Evolutionary conservation across 2,329 filamentous ascomycete species (phyloP), one percentile per base, ranked within the genome.

Genomic region (Cryphonectria nitschkei): DNA sequence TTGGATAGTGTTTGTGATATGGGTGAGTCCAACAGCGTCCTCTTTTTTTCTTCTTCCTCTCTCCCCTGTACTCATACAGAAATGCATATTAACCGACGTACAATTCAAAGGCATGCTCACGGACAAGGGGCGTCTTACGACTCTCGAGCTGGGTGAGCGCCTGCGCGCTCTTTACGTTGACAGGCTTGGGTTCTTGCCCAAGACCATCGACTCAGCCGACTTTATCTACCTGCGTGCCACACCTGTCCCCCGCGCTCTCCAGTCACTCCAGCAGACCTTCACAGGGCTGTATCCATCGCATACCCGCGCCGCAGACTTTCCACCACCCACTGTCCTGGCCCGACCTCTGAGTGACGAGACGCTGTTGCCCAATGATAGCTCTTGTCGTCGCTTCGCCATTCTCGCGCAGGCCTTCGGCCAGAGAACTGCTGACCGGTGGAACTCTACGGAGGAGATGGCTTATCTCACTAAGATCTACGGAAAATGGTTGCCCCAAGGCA

Each of bases 1-100:
- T 85, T 91, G n/a, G 93, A 97, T 79, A 87, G 86, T 58, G 87
- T 98, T 72, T 99, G 95, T 85, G 92, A 91, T 79, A 86, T 88
- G 79, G 88, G 71, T 73, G 26, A 61, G 63, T 41, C 7, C 22
- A 43, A 7, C 7, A 22, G 9, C 32, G 13, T 34, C 5, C 34
- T 26, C 37, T 37, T 37, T 39, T 7, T 3, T 41, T 41, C 26
- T 41, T 41, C 8, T 41, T 14, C 39, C 11, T 41, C 3, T 26
- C 26, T 9, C 39, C 41, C 7, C n/a, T 32, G 39, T 9, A 22
- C 41, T 46, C 22, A 32, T 7, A 16, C 50, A 32, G 19, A 32
- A 61, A 34, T 37, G 39, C 14, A 64, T 29, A n/a, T 29, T 61
- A 11, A 61, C 32, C 34, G 43, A 34, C 16, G 2, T n/a, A 8